Evolutionary conservation across 208 protist genomes (phyloP).

Genomic region (Crithidia acanthocephali): DNA sequence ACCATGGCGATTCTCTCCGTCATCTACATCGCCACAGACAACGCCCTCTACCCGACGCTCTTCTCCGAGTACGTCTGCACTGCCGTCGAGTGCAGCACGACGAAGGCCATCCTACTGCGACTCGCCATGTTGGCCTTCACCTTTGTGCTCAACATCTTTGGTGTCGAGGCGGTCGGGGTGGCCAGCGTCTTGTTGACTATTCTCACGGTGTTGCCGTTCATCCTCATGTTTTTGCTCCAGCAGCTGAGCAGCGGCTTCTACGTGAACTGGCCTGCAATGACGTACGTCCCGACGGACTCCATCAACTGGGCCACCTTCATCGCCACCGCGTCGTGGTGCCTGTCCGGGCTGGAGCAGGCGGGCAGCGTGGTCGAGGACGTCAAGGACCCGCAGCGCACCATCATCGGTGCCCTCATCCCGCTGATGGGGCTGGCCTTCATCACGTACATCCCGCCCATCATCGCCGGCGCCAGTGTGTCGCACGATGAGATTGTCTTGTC

Average conservation of each 20-base stretch:
- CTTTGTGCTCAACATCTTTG: constrained; percentile 69
- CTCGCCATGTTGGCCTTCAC: constrained; percentile 56
- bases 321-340: constrained; percentile 82
- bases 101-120: constrained; percentile 33
- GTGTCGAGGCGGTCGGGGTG: constrained; percentile 65
- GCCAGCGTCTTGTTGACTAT: constrained; percentile 62
- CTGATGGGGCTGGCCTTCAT: constrained; percentile 67
- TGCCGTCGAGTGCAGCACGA: constrained; percentile 40
- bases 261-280: constrained; percentile 75
- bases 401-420: constrained; percentile 64
- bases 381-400: constrained; percentile 62
- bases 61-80: constrained; percentile 84
- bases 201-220: constrained; percentile 63
- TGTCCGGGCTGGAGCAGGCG: constrained; percentile 83
- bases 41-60: constrained; percentile 78
- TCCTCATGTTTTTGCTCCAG: constrained; percentile 68
- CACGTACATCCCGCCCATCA: constrained; percentile 77
- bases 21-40: constrained; percentile 72
- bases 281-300: constrained; percentile 46
- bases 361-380: constrained; percentile 74
- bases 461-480: constrained; percentile 64
- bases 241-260: constrained; percentile 60
- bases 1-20: constrained; percentile 66
- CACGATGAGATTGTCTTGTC: constrained; percentile 49
- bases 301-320: constrained; percentile 79